Evolutionary conservation across 1,284 basidiomycete species (phyloP), one percentile per base, ranked within the genome.

Genomic region (Apiotrichum porosum): DNA sequence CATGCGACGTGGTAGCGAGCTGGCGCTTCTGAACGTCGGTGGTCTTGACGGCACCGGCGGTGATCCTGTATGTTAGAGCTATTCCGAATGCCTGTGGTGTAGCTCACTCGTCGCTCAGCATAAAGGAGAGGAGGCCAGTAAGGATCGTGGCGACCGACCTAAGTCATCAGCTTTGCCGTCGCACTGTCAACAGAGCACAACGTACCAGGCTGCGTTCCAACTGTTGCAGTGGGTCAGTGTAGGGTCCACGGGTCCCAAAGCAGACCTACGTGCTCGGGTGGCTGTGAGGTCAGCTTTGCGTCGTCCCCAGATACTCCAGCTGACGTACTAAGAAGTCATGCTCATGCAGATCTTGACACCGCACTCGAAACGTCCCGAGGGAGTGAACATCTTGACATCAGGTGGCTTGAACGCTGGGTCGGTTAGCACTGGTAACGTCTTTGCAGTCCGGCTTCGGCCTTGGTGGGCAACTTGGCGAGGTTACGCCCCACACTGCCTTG

Each of bases 341-440:
- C 88, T 91, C 75, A 92, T 92, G 68, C 89, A 94, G 57, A 97
- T 97, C 79, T 92, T 93, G 75, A 84, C 84, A 75, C 93, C 88
- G 23, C 88, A 85, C 61, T 89, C 83, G 72, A 97, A 97, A 43
- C 92, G 83, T 12, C 92, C 92, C 14, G 88, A 91, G 0, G 92
- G 92, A 18, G 92, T 97, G 67, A 88, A 82, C 86, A 95, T 88
- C 86, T 95, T 97, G 77, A 97, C 94, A 48, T 92, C 92, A 53
- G 92, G 92, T 1, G 89, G 89, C 72, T 89, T 92, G 78, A 92
- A 93, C 3, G 87, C 90, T 56, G 47, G 12, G 22, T 15, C 12
- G 6, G 33, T 41, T 17, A 48, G 38, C 32, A 9, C 21, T 14
- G 18, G 31, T 44, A n/a, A n/a, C n/a, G n/a, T n/a, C n/a, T n/a